A percentile compares a stretch with the other conserved stretches of the same genome.
Conservation (phyloP, 192 early-diverging fungal genomes). For the Dissophora ornata region DNA sequence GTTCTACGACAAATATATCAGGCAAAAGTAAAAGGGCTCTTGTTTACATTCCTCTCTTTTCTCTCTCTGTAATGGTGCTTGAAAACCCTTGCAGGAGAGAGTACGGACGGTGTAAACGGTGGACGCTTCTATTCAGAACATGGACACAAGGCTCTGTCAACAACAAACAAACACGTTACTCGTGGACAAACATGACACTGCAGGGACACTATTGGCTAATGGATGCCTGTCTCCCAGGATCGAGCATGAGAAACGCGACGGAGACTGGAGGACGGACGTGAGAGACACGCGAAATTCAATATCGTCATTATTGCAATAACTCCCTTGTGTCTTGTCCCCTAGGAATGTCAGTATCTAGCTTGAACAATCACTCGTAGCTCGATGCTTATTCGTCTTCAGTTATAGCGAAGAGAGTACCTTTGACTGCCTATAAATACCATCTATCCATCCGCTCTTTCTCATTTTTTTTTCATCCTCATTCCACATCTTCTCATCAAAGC, state of each 20-base stretch:
- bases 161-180: not conserved
- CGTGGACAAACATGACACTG: not conserved
- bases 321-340: not conserved
- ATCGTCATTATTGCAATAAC: not conserved
- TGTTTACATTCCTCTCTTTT: no score
- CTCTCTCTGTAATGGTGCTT: no score
- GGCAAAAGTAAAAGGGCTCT: no score
- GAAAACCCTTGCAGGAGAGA: not conserved
- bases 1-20: no score
- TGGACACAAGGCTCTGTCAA: not conserved
- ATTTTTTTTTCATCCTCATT: slow-evolving; percentile 6
- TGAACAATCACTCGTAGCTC: not conserved
- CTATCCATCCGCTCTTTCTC: not conserved
- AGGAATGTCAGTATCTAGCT: not conserved
- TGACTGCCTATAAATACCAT: slow-evolving; percentile 6
- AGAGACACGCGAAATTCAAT: not conserved
- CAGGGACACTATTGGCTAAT: not conserved
- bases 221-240: not conserved
- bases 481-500: not conserved
- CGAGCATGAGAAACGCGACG: not conserved
- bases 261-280: not conserved
- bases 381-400: not conserved
- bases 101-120: no score
- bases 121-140: not conserved
- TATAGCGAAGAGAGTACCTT: not conserved